phyloP scores from a whole-genome alignment of 1,284 basidiomycete species.

The Gastroboletus turbinatus region DNA sequence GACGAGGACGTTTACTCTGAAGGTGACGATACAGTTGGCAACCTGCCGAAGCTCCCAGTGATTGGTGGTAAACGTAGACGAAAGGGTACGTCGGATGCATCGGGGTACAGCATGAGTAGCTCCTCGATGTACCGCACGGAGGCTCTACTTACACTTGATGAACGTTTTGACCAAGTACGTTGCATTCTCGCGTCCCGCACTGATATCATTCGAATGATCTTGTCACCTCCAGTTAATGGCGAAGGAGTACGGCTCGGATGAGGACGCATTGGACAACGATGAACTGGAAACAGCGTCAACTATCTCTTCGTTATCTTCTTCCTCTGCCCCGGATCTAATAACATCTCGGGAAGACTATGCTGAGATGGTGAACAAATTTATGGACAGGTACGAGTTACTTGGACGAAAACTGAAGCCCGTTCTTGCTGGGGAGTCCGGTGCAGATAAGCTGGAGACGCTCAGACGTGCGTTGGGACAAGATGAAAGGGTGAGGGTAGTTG shows the following conservation, averaged over 20 bases:
- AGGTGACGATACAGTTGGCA: constrained; percentile 77
- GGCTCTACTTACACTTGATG: constrained; percentile 85
- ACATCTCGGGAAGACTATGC: constrained; percentile 88
- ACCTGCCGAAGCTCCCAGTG: constrained; percentile 70
- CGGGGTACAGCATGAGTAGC: constrained; percentile 95
- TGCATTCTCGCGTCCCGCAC: neutral
- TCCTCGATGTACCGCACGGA: constrained; percentile 95
- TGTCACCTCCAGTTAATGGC: constrained; percentile 54
- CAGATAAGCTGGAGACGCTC: constrained; percentile 78
- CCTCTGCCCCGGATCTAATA: constrained; percentile 72
- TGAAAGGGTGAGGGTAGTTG: constrained; percentile 42
- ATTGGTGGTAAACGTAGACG: constrained; percentile 75
- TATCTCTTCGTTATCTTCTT: constrained; percentile 52
- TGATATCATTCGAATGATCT: neutral
- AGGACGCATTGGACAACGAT: constrained; percentile 41
- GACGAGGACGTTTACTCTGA: constrained; percentile 61
- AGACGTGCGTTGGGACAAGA: constrained; percentile 77
- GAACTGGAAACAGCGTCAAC: constrained; percentile 39
- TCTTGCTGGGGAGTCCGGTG: constrained; percentile 66
- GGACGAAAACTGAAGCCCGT: constrained; percentile 84
- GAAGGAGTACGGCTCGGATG: constrained; percentile 72
- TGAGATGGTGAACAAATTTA: constrained; percentile 90
- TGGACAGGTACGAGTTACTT: constrained; percentile 90
- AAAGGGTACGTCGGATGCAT: constrained; percentile 79
- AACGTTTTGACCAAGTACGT: constrained; percentile 88